Base-by-base conservation (phyloP, 2,329 filamentous ascomycete genomes). In the Fusarium longipes region DNA sequence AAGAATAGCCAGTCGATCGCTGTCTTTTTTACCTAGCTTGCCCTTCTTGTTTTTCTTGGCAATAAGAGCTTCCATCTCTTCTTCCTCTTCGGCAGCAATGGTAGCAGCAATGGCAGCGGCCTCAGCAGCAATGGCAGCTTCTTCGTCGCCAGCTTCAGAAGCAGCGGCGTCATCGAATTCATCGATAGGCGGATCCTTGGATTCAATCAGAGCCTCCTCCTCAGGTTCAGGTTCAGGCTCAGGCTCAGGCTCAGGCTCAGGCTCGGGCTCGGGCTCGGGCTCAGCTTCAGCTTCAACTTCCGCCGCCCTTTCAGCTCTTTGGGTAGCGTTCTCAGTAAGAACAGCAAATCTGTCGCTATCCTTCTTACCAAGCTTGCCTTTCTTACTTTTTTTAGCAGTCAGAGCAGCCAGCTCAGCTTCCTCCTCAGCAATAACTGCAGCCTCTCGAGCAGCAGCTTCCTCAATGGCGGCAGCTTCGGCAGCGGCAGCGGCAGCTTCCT, bases 371-470 rank as follows among this genome's bases (percentile, higher is more conserved):
- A 74, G 61, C 59, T 75, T 76, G 56, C 69, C 74, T 54, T 65
- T 71, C 59, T 76, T 77, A 1, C 71, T 74, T 45, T 77, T 79
- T 66, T 79, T 83, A 24, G 77, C 74, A 17, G 73, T 63, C 1
- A 79, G 50, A 17, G 70, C 63, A 30, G 68, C 65, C 12, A 77
- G 52, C 36, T 73, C 74, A 14, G 59, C 69, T 22, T 74, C 73
- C 36, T 75, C 74, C 18, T 57, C 59, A 3, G 65, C 65, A 35
- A 73, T 65, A 8, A 32, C 48, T 40, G 54, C 35, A 40, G 62
- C 68, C 44, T 67, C 66, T 54, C 24, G 39, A n/a, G 68, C 52
- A 10, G 57, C 65, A 11, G 51, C 45, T 20, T 63, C 68, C 29
- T 58, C 51, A 5, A 53, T 52, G 12, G 57, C 67, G 8, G 63